Conservation (phyloP, 2,329 filamentous ascomycete genomes). For the Xylariaceae sp. region DNA sequence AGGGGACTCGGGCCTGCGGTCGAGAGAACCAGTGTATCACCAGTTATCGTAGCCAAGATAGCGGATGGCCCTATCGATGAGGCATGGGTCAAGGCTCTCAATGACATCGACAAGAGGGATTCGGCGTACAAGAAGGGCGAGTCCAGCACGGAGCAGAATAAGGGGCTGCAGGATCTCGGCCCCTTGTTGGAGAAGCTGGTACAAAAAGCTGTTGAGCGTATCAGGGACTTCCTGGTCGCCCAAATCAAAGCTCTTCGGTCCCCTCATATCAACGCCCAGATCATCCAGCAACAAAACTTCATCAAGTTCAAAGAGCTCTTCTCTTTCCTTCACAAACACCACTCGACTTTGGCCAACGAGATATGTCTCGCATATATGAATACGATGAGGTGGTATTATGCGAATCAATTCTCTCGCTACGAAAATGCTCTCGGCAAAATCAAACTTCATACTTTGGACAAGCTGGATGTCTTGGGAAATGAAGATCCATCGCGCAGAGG, state of each 20-base stretch:
- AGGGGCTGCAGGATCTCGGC: constrained; percentile 75
- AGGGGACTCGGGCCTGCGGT: constrained; percentile 81
- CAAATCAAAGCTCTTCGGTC: constrained; percentile 93
- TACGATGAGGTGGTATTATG: constrained; percentile 98
- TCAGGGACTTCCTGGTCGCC: constrained; percentile 87
- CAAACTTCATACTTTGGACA: constrained; percentile 76
- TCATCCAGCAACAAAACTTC: constrained; percentile 91
- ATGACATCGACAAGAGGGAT: constrained; percentile 71
- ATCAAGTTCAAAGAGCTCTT: constrained; percentile 84
- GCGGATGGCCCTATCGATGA: constrained; percentile 87
- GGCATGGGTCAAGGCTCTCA: constrained; percentile 72
- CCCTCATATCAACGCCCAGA: constrained; percentile 93
- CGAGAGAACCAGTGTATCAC: constrained; percentile 85
- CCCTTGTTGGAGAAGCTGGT: constrained; percentile 81
- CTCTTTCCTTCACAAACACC: constrained; percentile 75
- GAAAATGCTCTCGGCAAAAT: constrained; percentile 77
- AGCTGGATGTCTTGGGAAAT: constrained; percentile 74
- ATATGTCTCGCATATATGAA: constrained; percentile 93
- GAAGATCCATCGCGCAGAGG: constrained; percentile 66
- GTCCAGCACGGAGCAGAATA: constrained; percentile 57
- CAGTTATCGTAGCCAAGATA: constrained; percentile 76
- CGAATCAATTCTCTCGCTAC: constrained; percentile 86
- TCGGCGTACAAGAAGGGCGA: constrained; percentile 64
- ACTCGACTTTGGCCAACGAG: constrained; percentile 78
- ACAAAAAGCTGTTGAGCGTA: constrained; percentile 86